Conservation (phyloP, 495 filamentous ascomycete genomes). For the Aspergillus ellipticus region DNA sequence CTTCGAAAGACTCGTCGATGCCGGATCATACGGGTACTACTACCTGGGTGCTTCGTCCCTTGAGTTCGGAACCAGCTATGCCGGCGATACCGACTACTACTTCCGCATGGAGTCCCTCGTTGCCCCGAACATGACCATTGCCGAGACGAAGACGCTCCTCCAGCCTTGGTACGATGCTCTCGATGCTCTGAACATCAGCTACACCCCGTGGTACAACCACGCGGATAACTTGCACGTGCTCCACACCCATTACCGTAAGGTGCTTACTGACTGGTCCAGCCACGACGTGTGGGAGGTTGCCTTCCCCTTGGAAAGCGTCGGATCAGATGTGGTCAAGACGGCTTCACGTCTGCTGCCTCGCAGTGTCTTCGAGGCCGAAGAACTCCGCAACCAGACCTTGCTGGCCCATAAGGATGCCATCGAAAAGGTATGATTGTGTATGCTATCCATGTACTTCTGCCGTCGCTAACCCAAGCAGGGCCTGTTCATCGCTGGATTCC, state of each 20-base stretch:
- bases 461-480: neutral
- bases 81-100: slow-evolving; percentile 14
- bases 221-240: slow-evolving; percentile 37
- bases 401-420: slow-evolving; percentile 45
- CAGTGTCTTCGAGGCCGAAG: slow-evolving; percentile 36
- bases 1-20: slow-evolving; percentile 48
- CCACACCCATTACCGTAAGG: neutral
- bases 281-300: slow-evolving; percentile 43
- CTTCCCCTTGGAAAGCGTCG: slow-evolving; percentile 49
- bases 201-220: slow-evolving; percentile 46
- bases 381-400: slow-evolving; percentile 37
- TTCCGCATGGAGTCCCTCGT: slow-evolving; percentile 49
- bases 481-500: slow-evolving; percentile 32
- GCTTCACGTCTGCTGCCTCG: slow-evolving; percentile 53
- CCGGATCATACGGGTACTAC: slow-evolving; percentile 55
- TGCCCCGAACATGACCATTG: slow-evolving; percentile 45
- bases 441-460: neutral
- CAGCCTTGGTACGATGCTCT: slow-evolving; percentile 44
- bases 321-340: slow-evolving; percentile 31
- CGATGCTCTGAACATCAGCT: slow-evolving; percentile 26
- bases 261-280: neutral
- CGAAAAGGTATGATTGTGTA: slow-evolving; percentile 5
- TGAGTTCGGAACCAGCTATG: slow-evolving; percentile 11
- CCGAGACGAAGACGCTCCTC: slow-evolving; percentile 40
- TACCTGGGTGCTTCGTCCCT: slow-evolving; percentile 17